Evolutionary conservation across 2,329 filamentous ascomycete species (phyloP).

Genomic region (Claviceps capensis): DNA sequence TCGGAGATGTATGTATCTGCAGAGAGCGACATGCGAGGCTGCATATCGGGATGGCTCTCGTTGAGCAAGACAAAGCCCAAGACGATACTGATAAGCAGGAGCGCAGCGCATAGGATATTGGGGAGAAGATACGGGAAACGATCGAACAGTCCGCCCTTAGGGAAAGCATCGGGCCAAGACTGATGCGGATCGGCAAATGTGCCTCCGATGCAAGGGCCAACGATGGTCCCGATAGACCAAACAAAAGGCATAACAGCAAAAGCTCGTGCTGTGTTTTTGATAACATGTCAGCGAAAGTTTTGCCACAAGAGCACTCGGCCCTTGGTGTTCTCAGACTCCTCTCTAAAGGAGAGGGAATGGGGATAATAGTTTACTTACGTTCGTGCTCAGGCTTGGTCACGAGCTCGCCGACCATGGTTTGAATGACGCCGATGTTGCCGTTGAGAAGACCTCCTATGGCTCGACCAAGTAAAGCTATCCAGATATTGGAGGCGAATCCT

Average conservation of each 20-base stretch:
- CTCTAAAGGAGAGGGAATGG: background rate
- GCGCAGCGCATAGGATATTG: conserved; percentile 66
- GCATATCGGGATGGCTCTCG: conserved; percentile 80
- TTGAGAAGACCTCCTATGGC: conserved; percentile 72
- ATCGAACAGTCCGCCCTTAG: conserved; percentile 54
- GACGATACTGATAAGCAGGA: conserved; percentile 68
- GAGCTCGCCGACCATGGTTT: conserved; percentile 86
- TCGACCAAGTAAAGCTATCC: conserved; percentile 65
- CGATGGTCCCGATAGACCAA: conserved; percentile 80
- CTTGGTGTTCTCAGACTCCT: too few relatives aligned
- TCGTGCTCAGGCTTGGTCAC: conserved; percentile 76
- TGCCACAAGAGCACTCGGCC: background rate
- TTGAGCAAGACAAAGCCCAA: conserved; percentile 70
- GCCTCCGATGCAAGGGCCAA: conserved; percentile 80
- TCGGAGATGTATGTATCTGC: conserved; percentile 41
- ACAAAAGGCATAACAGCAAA: conserved; percentile 92
- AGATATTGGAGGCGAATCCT: conserved; percentile 71
- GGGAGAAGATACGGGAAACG: conserved; percentile 78
- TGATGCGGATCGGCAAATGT: conserved; percentile 67
- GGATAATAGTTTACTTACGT: conserved; percentile 41
- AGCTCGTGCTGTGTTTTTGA: conserved; percentile 47
- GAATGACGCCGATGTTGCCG: conserved; percentile 81
- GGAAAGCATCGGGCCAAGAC: conserved; percentile 60
- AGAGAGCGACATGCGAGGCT: conserved; percentile 35
- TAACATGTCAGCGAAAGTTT: conserved; percentile 8